phyloP scores from a whole-genome alignment of 1,284 basidiomycete genomes.

The Coniferiporia sulphurascens region DNA sequence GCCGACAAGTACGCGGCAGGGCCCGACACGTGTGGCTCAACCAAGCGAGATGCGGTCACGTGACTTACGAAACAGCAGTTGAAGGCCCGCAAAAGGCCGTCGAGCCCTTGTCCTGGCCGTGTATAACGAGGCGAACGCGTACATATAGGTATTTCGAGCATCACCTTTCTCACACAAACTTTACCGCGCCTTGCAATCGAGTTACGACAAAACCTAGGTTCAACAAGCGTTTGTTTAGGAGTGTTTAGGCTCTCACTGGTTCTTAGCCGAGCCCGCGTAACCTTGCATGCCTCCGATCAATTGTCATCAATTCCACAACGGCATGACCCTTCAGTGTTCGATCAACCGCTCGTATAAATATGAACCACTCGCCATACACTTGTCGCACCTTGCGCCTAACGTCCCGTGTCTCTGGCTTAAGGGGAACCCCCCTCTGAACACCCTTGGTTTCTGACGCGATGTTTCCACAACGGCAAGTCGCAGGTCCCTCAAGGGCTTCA shows the following conservation, averaged over 20 bases:
- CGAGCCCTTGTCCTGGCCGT: no score
- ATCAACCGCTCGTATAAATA: constrained; percentile 7
- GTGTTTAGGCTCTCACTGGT: neutral
- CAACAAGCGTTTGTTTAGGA: neutral
- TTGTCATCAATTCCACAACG: constrained; percentile 11
- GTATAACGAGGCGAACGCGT: no score
- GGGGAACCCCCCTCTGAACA: neutral
- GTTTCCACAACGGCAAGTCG: neutral
- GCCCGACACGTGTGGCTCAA: no score
- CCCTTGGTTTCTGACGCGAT: neutral
- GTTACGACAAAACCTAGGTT: neutral
- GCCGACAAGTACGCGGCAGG: no score
- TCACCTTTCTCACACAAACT: no score
- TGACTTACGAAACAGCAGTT: no score
- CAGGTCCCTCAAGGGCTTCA: constrained; percentile 1
- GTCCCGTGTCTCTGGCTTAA: neutral
- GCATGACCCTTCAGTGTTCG: constrained; percentile 17
- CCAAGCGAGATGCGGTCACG: no score
- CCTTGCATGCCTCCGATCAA: constrained; percentile 2
- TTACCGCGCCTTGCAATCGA: no score
- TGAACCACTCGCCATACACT: neutral
- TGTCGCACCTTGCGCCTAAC: neutral
- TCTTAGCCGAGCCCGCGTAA: neutral
- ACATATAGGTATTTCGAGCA: no score
- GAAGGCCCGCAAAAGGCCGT: no score